Evolutionary conservation across 1,284 basidiomycete genomes (phyloP).

Genomic region (Cryptococcus floricola): DNA sequence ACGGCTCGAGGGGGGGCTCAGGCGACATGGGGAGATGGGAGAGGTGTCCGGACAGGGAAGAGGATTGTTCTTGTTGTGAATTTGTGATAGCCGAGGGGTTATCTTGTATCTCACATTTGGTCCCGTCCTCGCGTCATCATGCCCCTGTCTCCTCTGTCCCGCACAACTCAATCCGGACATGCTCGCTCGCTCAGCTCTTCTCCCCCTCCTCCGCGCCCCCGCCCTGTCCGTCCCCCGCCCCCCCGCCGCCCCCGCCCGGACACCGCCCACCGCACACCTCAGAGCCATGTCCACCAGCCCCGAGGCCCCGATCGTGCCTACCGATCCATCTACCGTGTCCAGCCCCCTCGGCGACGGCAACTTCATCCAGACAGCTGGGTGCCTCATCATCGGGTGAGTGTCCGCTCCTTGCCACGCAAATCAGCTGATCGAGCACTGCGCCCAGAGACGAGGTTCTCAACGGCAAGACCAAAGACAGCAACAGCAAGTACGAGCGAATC

Average conservation of each 20-base stretch:
- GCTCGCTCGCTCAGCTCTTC: neutral
- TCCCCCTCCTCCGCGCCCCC: neutral
- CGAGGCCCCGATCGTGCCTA: constrained; percentile 7
- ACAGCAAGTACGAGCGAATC: constrained; percentile 51
- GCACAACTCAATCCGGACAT: neutral
- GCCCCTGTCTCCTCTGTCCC: neutral
- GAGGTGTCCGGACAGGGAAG: no score
- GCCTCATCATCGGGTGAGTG: constrained; percentile 42
- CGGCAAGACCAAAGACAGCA: constrained; percentile 66
- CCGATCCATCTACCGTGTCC: constrained; percentile 30
- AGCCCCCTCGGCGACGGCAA: constrained; percentile 65
- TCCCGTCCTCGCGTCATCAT: neutral
- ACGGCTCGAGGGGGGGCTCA: no score
- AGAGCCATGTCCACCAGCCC: neutral
- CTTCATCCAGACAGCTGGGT: constrained; percentile 58
- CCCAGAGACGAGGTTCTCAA: constrained; percentile 51
- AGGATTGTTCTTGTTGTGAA: no score
- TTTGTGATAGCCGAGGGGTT: no score
- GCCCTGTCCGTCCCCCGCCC: neutral
- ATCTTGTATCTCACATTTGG: no score
- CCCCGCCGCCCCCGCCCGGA: neutral
- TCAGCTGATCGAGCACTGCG: neutral
- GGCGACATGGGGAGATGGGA: no score
- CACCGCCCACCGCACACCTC: neutral
- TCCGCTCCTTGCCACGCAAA: neutral